Evolutionary conservation across 2,329 filamentous ascomycete genomes (phyloP).

Genomic region (Nemania sp.): DNA sequence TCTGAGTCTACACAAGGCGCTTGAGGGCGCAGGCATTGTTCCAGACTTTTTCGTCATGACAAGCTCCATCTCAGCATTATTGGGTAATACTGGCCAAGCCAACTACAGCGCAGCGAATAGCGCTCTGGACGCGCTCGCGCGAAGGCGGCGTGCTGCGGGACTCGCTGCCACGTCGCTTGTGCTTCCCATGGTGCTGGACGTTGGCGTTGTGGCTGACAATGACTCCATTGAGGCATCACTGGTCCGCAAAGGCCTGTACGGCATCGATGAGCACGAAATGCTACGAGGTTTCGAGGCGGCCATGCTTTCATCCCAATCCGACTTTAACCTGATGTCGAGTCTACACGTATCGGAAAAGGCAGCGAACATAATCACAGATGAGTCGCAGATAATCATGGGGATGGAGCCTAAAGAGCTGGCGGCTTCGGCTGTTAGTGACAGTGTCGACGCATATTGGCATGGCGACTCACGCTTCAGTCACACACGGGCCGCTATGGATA

Average conservation of each 20-base stretch:
- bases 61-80: slow-evolving; percentile 31
- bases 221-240: slow-evolving; percentile 33
- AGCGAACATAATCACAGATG: not conserved
- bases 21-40: slow-evolving; percentile 8
- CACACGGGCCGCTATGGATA: slow-evolving; percentile 28
- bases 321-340: not conserved
- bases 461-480: slow-evolving; percentile 35
- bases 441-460: slow-evolving; percentile 36
- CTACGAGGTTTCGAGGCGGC: slow-evolving; percentile 36
- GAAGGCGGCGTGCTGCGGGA: slow-evolving; percentile 16
- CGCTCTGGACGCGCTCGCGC: slow-evolving; percentile 32
- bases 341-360: not conserved
- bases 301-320: slow-evolving; percentile 28
- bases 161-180: slow-evolving; percentile 27
- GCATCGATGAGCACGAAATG: slow-evolving; percentile 38
- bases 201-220: slow-evolving; percentile 32
- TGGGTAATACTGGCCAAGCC: slow-evolving; percentile 30
- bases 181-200: slow-evolving; percentile 34
- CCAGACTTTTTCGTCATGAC: slow-evolving; percentile 36
- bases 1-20: slow-evolving; percentile 20
- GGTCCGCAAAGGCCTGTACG: slow-evolving; percentile 38
- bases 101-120: slow-evolving; percentile 35
- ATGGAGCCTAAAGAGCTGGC: slow-evolving; percentile 31
- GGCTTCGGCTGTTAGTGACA: slow-evolving; percentile 22
- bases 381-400: slow-evolving; percentile 29